Base-by-base conservation (phyloP, 495 filamentous ascomycete species). In the Xylaria castorea region DNA sequence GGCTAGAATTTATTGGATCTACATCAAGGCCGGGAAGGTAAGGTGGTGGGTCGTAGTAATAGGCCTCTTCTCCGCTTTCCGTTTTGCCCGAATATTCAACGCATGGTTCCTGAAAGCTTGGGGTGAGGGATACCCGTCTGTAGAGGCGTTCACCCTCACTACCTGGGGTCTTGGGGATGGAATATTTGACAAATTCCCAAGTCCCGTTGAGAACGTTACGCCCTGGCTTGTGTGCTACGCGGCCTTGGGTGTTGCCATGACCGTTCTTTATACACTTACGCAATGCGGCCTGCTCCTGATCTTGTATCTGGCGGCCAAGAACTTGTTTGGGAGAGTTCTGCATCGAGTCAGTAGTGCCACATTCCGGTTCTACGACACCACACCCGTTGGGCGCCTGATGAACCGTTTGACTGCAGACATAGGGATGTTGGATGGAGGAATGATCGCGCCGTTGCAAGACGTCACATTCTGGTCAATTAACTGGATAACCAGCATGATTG, bases 341-440 rank as follows among this genome's bases (percentile, higher is more conserved):
- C 73, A 86, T 9, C 86, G 86, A 42, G 92, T 95, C 68, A 90
- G 89, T 75, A 87, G 91, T 78, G 92, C 93, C 22, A 95, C 91
- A 2, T 97, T 97, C 79, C 90, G 93, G 46, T 97, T 93, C 80
- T 94, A 94, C 83, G 93, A 97, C 79, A 88, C 93, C 6, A 97
- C 93, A 3, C 93, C 93, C 0, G 88, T 94, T 25, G 93, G 93
- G 0, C 87, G 93, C 30, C 82, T 97, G 74, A 95, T 95, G 93
- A 97, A 97, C 78, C 88, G 94, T 22, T 81, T 97, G 68, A 95
- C 92, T 0, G 92, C 91, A 3, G 94, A 97, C 77, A 95, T 96
- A 80, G 91, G 91, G 16, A 93, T 91, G 20, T 83, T 95, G 11
- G 94, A 97, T 79, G 93, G 93, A 0, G 90, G 91, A 64, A 92